Conservation (phyloP, 1,139 yeast genomes). For the Suhomyces taliae region DNA sequence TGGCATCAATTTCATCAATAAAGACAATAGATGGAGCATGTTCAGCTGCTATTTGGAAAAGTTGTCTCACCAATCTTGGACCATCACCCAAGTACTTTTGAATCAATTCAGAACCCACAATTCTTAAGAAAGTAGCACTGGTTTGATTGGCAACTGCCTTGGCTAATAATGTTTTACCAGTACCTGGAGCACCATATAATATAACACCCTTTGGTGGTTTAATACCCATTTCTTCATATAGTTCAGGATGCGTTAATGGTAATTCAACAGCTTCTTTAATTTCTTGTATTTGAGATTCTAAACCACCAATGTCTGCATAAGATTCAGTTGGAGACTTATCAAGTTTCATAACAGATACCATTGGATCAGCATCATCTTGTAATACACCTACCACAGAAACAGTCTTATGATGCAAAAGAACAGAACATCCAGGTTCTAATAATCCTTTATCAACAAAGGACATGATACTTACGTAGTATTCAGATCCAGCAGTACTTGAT, state of each 20-base stretch:
- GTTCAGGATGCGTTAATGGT: slow-evolving; percentile 95
- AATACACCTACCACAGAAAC: slow-evolving; percentile 93
- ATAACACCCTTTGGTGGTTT: slow-evolving; percentile 99
- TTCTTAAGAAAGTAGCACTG: slow-evolving; percentile 91
- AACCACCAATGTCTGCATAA: slow-evolving; percentile 96
- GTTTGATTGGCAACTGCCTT: slow-evolving; percentile 99
- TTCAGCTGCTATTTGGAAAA: slow-evolving; percentile 95
- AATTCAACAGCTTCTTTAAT: slow-evolving; percentile 97
- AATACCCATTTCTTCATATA: slow-evolving; percentile 98
- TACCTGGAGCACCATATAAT: slow-evolving; percentile 98
- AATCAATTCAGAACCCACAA: slow-evolving; percentile 95
- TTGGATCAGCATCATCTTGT: slow-evolving; percentile 97
- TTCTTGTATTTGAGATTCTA: slow-evolving; percentile 94
- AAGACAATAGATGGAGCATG: slow-evolving; percentile 97
- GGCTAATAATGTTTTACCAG: slow-evolving; percentile 95
- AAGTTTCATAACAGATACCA: slow-evolving; percentile 96
- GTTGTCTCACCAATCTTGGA: slow-evolving; percentile 90
- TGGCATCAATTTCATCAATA: slow-evolving; percentile 98
- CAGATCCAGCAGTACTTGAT: slow-evolving; percentile 94
- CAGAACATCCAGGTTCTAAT: slow-evolving; percentile 98
- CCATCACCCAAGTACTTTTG: slow-evolving; percentile 98
- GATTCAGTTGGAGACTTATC: slow-evolving; percentile 97
- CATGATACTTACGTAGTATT: slow-evolving; percentile 91
- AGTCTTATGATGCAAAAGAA: slow-evolving; percentile 90
- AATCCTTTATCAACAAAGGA: slow-evolving; percentile 98